Evolutionary conservation across 305 asterid genomes (phyloP), one percentile per base, ranked within the genome.

Genomic region (Plantago coronopus): DNA sequence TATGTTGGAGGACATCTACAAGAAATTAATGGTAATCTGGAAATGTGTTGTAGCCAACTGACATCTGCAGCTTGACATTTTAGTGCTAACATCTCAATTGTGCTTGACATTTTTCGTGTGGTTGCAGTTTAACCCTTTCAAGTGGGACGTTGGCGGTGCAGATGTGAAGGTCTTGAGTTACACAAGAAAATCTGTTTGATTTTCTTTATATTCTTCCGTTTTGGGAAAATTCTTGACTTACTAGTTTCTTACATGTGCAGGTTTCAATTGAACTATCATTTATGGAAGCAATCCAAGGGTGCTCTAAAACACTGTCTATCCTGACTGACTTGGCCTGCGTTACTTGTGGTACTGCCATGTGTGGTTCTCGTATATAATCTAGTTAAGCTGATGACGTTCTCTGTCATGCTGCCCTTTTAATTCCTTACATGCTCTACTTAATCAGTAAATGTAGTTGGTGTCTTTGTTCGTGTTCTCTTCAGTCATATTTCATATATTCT

Each of bases 251-350:
- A 48, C 18, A 13, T 51, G 59, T 74, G 65, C 76, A 89, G 97
- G 81, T 72, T 58, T 62, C 89, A 2, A 47, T 86, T 57, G 94
- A 84, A 69, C 65, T 89, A 54, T 86, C 97, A 59, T 89, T 89
- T 74, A 89, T 89, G 95, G 95, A 89, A 76, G 97, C 97, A 66
- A 82, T 89, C 63, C 94, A 86, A 72, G 94, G 95, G 57, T 89
- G 97, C 83, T 15, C 75, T 71, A 89, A 79, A 74, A 89, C 87
- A 29, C 59, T 89, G 42, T 76, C 83, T 22, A 62, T 86, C 76
- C 53, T 70, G 50, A 82, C 94, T 49, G 89, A 84, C 61, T 59
- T 82, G 79, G 78, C 77, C 63, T 86, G 97, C 64, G 69, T 61
- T 74, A 63, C 89, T 69, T 89, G 97, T 65, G 91, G 97, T 89